phyloP scores from a whole-genome alignment of 2,329 filamentous ascomycete genomes.

The Neurospora sp. region DNA sequence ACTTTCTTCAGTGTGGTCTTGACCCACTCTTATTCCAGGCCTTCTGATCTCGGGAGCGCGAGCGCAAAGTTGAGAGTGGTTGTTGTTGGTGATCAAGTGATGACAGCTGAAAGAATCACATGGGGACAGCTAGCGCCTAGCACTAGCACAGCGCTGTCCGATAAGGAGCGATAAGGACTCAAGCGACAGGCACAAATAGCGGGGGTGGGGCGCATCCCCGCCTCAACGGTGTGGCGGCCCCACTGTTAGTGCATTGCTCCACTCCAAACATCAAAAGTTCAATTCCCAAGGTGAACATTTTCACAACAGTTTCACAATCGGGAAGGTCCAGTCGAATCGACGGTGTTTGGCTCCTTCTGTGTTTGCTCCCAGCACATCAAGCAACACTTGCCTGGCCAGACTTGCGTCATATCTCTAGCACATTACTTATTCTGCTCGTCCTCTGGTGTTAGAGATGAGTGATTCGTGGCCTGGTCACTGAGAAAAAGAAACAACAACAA shows the following conservation, averaged over 20 bases:
- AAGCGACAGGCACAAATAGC: neutral
- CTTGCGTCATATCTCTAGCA: neutral
- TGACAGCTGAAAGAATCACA: neutral
- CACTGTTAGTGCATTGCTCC: neutral
- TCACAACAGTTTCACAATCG: neutral
- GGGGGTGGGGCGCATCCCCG: neutral
- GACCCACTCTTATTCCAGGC: no score
- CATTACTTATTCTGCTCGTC: neutral
- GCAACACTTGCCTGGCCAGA: neutral
- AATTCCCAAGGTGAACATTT: neutral
- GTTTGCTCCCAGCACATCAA: neutral
- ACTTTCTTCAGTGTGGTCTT: no score
- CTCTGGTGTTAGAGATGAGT: neutral
- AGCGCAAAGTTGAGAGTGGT: no score
- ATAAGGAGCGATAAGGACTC: neutral
- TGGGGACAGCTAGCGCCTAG: neutral
- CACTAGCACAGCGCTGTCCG: neutral
- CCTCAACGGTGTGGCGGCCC: neutral
- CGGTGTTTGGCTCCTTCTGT: neutral
- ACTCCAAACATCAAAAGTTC: neutral
- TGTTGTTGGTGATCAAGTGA: neutral
- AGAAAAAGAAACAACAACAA: neutral
- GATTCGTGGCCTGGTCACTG: neutral
- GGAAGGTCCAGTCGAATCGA: neutral
- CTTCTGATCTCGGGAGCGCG: no score